phyloP scores from a whole-genome alignment of 331 rosid species.

The Saraca asoca region DNA sequence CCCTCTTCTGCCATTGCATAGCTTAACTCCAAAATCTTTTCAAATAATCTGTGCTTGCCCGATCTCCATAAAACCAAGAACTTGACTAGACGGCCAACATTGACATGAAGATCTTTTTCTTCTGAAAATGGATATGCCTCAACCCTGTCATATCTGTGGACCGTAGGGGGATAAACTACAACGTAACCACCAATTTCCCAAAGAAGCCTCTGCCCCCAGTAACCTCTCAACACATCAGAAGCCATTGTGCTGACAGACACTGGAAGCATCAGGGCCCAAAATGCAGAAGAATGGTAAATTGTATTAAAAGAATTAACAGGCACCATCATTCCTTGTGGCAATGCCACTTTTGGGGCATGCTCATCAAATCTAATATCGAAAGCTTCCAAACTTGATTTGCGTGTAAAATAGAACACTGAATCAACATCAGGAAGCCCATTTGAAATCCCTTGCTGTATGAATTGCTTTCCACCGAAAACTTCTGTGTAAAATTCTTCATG shows the following conservation, averaged over 20 bases:
- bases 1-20: conserved; percentile 81
- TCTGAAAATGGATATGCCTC: conserved; percentile 89
- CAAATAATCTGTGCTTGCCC: conserved; percentile 65
- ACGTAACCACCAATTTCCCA: conserved; percentile 96
- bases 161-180: conserved; percentile 89
- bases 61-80: conserved; percentile 79
- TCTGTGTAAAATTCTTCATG: conserved; percentile 92
- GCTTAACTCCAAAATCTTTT: conserved; percentile 79
- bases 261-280: conserved; percentile 98
- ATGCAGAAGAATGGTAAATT: conserved; percentile 75
- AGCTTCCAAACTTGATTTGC: conserved; percentile 72
- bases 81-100: conserved; percentile 77
- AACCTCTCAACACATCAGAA: conserved; percentile 89
- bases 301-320: conserved; percentile 92
- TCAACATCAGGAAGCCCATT: conserved; percentile 96
- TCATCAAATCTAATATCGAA: conserved; percentile 80
- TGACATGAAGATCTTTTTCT: conserved; percentile 96
- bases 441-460: conserved; percentile 84
- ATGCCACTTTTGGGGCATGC: conserved; percentile 77
- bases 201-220: conserved; percentile 93
- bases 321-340: conserved; percentile 87
- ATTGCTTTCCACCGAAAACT: conserved; percentile 86
- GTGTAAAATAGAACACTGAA: conserved; percentile 84
- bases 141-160: conserved; percentile 71
- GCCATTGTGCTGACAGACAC: conserved; percentile 94